These are phyloP conservation scores for Pelargonium fulgidum DNA, from an alignment of 441 rosid genomes.

Conservation along the genomic window DNA sequence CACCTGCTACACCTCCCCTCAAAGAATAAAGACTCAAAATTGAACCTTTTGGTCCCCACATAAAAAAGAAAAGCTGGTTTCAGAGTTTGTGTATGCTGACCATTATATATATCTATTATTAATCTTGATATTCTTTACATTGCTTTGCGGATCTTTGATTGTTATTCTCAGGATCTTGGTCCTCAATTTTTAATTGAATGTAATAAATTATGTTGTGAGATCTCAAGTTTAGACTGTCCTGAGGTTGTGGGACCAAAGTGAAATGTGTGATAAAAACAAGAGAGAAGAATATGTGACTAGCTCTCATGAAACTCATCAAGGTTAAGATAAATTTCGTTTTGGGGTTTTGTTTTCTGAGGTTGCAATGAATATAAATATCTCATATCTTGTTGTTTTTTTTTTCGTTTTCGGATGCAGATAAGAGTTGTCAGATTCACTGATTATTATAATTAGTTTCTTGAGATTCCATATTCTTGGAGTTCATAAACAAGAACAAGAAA, in stretches of 20 bases:
- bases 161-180: neutral
- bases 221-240: neutral
- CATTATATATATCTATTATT: neutral
- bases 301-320: neutral
- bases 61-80: neutral
- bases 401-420: neutral
- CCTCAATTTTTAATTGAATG: neutral
- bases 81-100: neutral
- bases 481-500: conserved; percentile 10
- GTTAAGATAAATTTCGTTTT: neutral
- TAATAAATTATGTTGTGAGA: neutral
- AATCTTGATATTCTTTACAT: neutral
- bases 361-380: neutral
- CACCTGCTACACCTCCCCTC: neutral
- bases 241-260: neutral
- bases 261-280: neutral
- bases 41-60: conserved; percentile 4
- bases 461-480: conserved; percentile 17
- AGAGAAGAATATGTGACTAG: neutral
- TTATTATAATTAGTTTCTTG: conserved; percentile 14
- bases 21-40: neutral
- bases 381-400: neutral
- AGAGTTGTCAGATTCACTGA: neutral
- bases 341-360: neutral
- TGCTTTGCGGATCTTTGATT: neutral